A percentile compares a stretch with the other conserved stretches of the same genome.
phyloP scores from a whole-genome alignment of 1,284 basidiomycete species.

The Cutaneotrichosporon dermatis region DNA sequence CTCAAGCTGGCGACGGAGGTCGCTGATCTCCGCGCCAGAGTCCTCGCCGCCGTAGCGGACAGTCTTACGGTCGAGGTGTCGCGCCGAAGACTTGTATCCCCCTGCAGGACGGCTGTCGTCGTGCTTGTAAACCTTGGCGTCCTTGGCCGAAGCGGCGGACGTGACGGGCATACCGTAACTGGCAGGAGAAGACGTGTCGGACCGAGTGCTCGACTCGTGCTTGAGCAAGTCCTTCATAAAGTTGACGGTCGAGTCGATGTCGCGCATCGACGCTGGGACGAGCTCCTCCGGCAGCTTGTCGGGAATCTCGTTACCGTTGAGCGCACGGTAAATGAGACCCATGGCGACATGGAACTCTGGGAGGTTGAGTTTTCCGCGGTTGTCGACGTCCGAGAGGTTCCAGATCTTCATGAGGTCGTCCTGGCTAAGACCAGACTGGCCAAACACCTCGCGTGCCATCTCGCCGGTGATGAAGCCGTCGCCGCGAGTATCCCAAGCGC shows the following conservation, averaged over 20 bases:
- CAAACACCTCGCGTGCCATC: constrained; percentile 89
- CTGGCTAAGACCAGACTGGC: constrained; percentile 81
- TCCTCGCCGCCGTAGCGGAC: constrained; percentile 71
- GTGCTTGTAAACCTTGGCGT: constrained; percentile 92
- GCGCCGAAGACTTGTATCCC: constrained; percentile 74
- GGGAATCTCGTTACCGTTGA: constrained; percentile 90
- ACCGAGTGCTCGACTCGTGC: constrained; percentile 65
- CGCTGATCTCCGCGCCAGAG: constrained; percentile 68
- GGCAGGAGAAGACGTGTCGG: constrained; percentile 51
- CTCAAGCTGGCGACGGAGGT: constrained; percentile 80
- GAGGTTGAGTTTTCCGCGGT: constrained; percentile 88
- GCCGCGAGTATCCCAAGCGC: constrained; percentile 82
- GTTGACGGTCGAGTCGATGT: constrained; percentile 86
- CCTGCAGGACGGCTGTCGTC: constrained; percentile 55
- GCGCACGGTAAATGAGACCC: constrained; percentile 91
- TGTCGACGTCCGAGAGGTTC: constrained; percentile 83
- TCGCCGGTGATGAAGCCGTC: constrained; percentile 78
- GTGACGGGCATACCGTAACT: constrained; percentile 53
- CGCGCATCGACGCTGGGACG: constrained; percentile 83
- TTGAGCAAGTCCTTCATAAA: constrained; percentile 86
- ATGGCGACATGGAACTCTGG: constrained; percentile 99
- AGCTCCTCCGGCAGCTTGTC: constrained; percentile 82
- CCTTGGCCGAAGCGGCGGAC: constrained; percentile 60
- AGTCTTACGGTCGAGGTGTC: constrained; percentile 81
- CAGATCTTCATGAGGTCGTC: constrained; percentile 93